phyloP scores from a whole-genome alignment of 345 rosid species.

The Citrus unshiu region DNA sequence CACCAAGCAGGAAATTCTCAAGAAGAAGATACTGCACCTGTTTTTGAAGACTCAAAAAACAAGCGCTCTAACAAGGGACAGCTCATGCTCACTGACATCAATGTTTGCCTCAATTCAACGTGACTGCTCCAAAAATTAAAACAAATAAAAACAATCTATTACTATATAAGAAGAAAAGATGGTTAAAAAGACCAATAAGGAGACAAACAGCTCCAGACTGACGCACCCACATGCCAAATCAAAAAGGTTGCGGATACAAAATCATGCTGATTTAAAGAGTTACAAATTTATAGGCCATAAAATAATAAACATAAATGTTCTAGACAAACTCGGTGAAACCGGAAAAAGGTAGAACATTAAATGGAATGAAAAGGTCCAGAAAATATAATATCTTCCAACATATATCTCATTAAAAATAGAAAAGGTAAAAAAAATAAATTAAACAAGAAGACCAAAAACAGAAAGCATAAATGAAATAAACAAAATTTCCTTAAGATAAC shows the following conservation, averaged over 20 bases:
- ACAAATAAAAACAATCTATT: not conserved
- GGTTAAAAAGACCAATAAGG: not conserved
- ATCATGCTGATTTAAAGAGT: not conserved
- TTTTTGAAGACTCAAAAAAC: slow-evolving; percentile 66
- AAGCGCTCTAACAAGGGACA: slow-evolving; percentile 71
- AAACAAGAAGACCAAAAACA: not conserved
- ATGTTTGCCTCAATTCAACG: slow-evolving; percentile 56
- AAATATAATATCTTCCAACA: not conserved
- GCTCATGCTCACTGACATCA: slow-evolving; percentile 52
- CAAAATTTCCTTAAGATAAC: not conserved
- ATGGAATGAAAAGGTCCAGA: not conserved
- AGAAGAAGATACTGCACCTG: slow-evolving; percentile 37
- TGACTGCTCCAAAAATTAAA: slow-evolving; percentile 37
- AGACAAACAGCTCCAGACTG: not conserved
- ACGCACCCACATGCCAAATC: not conserved
- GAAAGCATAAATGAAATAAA: slow-evolving; percentile 1
- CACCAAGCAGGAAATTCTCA: slow-evolving; percentile 16
- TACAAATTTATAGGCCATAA: not conserved
- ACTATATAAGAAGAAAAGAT: not conserved
- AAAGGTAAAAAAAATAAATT: not conserved
- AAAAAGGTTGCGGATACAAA: not conserved
- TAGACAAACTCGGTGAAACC: not conserved
- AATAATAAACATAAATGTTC: not conserved
- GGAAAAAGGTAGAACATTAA: not conserved
- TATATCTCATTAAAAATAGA: not conserved